Evolutionary conservation across 495 filamentous ascomycete genomes (phyloP), one percentile per base, ranked within the genome.

Genomic region (Trichoderma erinaceum): DNA sequence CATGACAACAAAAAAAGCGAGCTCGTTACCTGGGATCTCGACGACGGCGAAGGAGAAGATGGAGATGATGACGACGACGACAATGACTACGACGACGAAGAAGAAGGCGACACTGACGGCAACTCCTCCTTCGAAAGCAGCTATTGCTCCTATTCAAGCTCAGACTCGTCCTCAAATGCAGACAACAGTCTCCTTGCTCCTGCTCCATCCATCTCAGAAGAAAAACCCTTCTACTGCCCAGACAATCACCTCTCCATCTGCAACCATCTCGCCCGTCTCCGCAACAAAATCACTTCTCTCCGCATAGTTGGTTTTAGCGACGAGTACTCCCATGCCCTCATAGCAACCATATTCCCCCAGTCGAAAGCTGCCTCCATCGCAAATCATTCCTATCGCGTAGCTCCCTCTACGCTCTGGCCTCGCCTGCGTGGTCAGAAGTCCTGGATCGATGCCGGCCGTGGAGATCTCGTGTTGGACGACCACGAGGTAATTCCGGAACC

Each of bases 241-340:
- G 66, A 71, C 29, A 41, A 56, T 21, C 64, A 73, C 43, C 69
- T 75, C 16, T 23, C 63, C 12, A 61, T 74, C 6, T 72, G 74
- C 35, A 69, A 73, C 32, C 71, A 72, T 12, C 66, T 78, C 38
- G 70, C 67, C 21, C 41, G 35, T 4, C 72, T 78, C 15, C 63
- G 64, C 18, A 67, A 67, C 25, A 52, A 70, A 25, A 66, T 76
- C 32, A 69, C 69, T 32, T 66, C 56, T 35, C 50, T 74, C 13
- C 71, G 71, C 66, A 68, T 78, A 0, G 69, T 70, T 12, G 76
- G 74, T 23, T 67, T 71, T 41, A 67, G 50, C 48, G 70, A 72
- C 25, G 32, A 8, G 18, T 76, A 73, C 21, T 64, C 73, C 1
- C 46, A 44, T 38, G 63, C 68, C 13, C 41, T 77, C 18, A 52